phyloP scores from a whole-genome alignment of 1,139 yeast genomes.

The Yamadazyma friedrichii region DNA sequence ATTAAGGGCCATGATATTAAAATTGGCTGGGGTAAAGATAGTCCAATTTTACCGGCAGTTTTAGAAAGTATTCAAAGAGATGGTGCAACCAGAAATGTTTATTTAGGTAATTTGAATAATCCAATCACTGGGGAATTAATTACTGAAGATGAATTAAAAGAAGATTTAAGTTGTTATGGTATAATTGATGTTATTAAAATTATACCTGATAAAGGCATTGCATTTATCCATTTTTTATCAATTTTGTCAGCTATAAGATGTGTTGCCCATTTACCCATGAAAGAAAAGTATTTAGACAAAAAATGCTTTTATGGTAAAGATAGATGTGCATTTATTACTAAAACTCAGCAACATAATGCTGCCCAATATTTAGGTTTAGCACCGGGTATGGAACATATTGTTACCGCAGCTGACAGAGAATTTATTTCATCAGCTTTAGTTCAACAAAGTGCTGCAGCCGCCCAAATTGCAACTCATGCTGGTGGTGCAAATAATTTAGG shows the following conservation, averaged over 20 bases:
- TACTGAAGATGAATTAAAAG: slow-evolving; percentile 55
- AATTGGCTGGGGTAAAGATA: slow-evolving; percentile 70
- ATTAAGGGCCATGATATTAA: slow-evolving; percentile 58
- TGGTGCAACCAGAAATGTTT: slow-evolving; percentile 90
- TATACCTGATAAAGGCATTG: slow-evolving; percentile 58
- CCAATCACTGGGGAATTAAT: slow-evolving; percentile 46
- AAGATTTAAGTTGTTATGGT: slow-evolving; percentile 53
- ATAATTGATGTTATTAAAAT: slow-evolving; percentile 57
- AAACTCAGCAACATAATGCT: slow-evolving; percentile 95
- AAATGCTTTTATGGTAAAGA: slow-evolving; percentile 65
- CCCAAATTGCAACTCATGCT: slow-evolving; percentile 69
- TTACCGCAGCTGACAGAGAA: slow-evolving; percentile 77
- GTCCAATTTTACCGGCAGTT: slow-evolving; percentile 67
- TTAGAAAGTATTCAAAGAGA: slow-evolving; percentile 74
- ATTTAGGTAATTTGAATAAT: slow-evolving; percentile 68
- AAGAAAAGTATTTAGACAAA: slow-evolving; percentile 54
- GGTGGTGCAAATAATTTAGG: slow-evolving; percentile 82
- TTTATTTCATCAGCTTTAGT: slow-evolving; percentile 58
- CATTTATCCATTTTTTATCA: slow-evolving; percentile 59
- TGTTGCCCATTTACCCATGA: slow-evolving; percentile 55
- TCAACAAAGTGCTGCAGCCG: slow-evolving; percentile 70
- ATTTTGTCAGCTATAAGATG: slow-evolving; percentile 58
- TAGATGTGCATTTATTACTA: slow-evolving; percentile 74
- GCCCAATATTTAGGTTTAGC: slow-evolving; percentile 92
- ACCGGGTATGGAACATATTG: slow-evolving; percentile 84